Conservation (phyloP, 306 rosid species). For the Vigna hirtella region DNA sequence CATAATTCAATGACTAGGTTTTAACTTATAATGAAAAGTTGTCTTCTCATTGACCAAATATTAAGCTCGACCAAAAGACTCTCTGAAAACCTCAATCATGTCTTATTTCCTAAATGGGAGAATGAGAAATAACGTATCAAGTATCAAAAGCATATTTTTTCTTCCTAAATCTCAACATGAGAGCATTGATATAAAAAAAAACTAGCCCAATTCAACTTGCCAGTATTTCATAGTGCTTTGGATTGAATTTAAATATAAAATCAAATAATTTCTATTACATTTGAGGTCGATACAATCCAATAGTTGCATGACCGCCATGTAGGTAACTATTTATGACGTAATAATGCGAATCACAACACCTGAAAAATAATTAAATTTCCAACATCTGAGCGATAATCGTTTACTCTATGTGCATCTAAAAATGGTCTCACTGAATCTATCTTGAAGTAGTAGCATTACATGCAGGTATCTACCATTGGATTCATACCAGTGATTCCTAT, state of each 20-base stretch:
- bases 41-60: too few species aligned
- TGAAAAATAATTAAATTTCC: background rate
- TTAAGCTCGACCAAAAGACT: too few species aligned
- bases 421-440: background rate
- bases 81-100: too few species aligned
- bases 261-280: background rate
- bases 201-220: background rate
- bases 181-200: background rate
- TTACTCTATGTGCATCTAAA: conserved; percentile 9
- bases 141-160: too few species aligned
- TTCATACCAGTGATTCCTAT: conserved; percentile 16
- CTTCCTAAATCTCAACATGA: background rate
- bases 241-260: background rate
- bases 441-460: background rate
- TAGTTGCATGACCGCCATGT: background rate
- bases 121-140: too few species aligned
- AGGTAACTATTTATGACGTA: background rate
- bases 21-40: too few species aligned
- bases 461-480: background rate
- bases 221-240: background rate
- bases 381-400: conserved; percentile 1
- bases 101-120: background rate
- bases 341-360: background rate
- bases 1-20: too few species aligned
- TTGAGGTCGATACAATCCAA: background rate